These are phyloP conservation scores for Verticillium nonalfalfae DNA, from an alignment of 2,329 filamentous ascomycete species.

Conservation along the genomic window DNA sequence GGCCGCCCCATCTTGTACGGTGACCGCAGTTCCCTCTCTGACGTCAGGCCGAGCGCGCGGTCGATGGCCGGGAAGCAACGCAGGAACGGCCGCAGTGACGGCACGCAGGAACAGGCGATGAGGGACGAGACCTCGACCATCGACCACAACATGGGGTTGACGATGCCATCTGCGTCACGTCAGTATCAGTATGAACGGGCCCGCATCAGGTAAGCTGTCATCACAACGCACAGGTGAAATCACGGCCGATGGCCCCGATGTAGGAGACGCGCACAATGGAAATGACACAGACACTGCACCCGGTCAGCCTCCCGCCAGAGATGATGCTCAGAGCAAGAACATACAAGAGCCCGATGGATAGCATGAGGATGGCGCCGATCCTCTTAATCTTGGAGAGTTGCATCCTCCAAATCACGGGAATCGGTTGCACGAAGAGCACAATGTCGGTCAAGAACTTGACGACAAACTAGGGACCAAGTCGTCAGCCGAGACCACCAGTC, in stretches of 20 bases:
- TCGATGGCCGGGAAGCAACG: constrained; percentile 20
- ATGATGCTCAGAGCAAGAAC: neutral
- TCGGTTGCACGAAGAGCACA: constrained; percentile 27
- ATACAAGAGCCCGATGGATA: constrained; percentile 20
- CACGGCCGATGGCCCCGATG: constrained; percentile 15
- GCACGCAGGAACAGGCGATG: constrained; percentile 23
- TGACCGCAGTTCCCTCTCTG: neutral
- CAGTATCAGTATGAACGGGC: neutral
- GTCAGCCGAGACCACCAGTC: neutral
- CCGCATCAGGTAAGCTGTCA: neutral
- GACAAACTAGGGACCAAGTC: constrained; percentile 13
- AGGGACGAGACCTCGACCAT: constrained; percentile 22
- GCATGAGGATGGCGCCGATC: constrained; percentile 18
- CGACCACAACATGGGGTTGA: constrained; percentile 21
- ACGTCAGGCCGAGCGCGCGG: constrained; percentile 20
- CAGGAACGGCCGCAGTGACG: constrained; percentile 21
- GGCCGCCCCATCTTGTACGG: neutral
- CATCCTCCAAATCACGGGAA: constrained; percentile 27
- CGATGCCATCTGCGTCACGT: constrained; percentile 14
- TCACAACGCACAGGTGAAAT: constrained; percentile 17
- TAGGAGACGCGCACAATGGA: constrained; percentile 20
- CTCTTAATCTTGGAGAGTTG: constrained; percentile 22
- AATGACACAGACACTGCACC: constrained; percentile 15
- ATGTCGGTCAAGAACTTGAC: constrained; percentile 29
- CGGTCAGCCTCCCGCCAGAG: neutral